Evolutionary conservation across 441 rosid species (phyloP).

Genomic region (Arabidopsis lyrata): DNA sequence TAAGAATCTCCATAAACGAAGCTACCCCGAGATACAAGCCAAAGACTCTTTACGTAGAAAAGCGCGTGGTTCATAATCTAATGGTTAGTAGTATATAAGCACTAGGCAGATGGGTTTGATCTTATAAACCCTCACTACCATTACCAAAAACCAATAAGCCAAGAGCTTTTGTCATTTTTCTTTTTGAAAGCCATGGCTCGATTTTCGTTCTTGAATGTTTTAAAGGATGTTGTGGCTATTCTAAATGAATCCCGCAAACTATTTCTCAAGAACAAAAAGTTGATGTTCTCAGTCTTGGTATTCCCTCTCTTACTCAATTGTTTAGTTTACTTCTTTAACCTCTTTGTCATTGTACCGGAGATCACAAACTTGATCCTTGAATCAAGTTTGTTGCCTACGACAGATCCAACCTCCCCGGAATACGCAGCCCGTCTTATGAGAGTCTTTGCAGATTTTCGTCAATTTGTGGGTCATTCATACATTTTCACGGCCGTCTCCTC

Average conservation of each 20-base stretch:
- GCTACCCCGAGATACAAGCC: neutral
- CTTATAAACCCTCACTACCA: slow-evolving; percentile 1
- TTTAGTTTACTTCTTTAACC: slow-evolving; percentile 26
- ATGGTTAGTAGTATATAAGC: slow-evolving; percentile 31
- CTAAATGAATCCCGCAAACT: slow-evolving; percentile 48
- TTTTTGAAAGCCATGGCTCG: slow-evolving; percentile 37
- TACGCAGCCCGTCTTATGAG: slow-evolving; percentile 34
- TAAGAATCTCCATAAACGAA: neutral
- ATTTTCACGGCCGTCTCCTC: slow-evolving; percentile 12
- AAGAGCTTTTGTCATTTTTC: slow-evolving; percentile 6
- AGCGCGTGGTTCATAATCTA: neutral
- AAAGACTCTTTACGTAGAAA: neutral
- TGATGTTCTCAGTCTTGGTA: slow-evolving; percentile 49
- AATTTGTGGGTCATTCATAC: slow-evolving; percentile 36
- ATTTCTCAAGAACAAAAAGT: slow-evolving; percentile 49
- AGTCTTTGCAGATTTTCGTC: slow-evolving; percentile 26
- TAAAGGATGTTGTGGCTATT: slow-evolving; percentile 33
- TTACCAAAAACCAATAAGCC: slow-evolving; percentile 17
- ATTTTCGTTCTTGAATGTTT: neutral
- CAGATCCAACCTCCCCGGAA: slow-evolving; percentile 41
- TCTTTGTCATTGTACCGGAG: slow-evolving; percentile 43
- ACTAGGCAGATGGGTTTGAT: slow-evolving; percentile 2
- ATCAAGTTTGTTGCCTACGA: slow-evolving; percentile 5
- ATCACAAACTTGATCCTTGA: slow-evolving; percentile 34
- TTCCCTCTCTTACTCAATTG: slow-evolving; percentile 40